Percentiles rank a stretch among this genome's conserved stretches.
Conservation (phyloP, 441 rosid genomes). For the Populus hybrid region DNA sequence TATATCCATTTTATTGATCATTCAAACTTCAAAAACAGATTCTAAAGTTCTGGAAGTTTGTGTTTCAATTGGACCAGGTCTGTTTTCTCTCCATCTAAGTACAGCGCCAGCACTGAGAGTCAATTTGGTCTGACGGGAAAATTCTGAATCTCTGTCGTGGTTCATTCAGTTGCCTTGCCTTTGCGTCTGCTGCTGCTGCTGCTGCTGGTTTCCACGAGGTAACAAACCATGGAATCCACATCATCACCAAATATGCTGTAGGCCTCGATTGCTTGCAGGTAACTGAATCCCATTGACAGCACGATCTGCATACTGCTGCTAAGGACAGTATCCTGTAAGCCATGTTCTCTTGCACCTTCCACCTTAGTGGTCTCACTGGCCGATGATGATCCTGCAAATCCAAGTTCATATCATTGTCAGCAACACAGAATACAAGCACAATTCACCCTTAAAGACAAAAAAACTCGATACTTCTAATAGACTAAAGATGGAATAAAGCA, state of each 20-base stretch:
- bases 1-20: background rate
- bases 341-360: slow-evolving; percentile 16
- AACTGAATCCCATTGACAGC: slow-evolving; percentile 94
- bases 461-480: background rate
- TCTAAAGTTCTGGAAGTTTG: background rate
- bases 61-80: slow-evolving; percentile 1
- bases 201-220: slow-evolving; percentile 72
- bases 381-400: slow-evolving; percentile 47
- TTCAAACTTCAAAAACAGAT: background rate
- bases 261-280: slow-evolving; percentile 82
- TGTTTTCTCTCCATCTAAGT: background rate
- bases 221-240: slow-evolving; percentile 88
- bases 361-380: slow-evolving; percentile 50
- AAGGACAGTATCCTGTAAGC: slow-evolving; percentile 22
- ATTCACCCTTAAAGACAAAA: background rate
- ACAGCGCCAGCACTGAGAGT: background rate
- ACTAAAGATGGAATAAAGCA: background rate
- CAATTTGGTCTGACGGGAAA: background rate
- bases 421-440: background rate
- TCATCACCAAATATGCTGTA: slow-evolving; percentile 95
- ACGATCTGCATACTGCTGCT: slow-evolving; percentile 76
- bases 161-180: slow-evolving; percentile 93
- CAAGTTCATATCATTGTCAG: slow-evolving; percentile 10
- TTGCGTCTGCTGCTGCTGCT: slow-evolving; percentile 54
- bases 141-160: background rate